Conservation (phyloP, 2,329 filamentous ascomycete species). For the Fusarium sp. region DNA sequence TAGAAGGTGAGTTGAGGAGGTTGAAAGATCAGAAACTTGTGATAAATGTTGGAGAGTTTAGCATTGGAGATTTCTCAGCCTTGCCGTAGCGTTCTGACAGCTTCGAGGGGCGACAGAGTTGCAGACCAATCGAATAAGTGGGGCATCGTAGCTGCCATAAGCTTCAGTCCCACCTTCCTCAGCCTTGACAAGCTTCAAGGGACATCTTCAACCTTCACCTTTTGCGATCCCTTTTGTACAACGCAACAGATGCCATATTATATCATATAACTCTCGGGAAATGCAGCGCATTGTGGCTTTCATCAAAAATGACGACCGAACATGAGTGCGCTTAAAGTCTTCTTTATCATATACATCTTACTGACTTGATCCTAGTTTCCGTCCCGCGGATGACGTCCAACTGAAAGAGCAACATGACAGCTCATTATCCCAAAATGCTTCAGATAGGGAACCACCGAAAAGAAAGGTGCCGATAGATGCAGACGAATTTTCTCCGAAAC, state of each 20-base stretch:
- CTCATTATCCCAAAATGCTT: background rate
- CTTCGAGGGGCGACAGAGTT: slow-evolving; percentile 33
- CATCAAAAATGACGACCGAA: slow-evolving; percentile 34
- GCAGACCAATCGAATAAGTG: slow-evolving; percentile 40
- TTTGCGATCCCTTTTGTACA: background rate
- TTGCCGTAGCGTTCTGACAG: slow-evolving; percentile 50
- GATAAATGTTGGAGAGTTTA: slow-evolving; percentile 33
- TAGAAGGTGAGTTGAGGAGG: slow-evolving; percentile 10
- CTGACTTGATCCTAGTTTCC: slow-evolving; percentile 38
- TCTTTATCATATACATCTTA: slow-evolving; percentile 3
- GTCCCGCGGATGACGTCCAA: slow-evolving; percentile 23
- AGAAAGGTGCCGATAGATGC: slow-evolving; percentile 45
- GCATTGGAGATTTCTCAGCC: slow-evolving; percentile 57
- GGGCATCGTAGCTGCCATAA: slow-evolving; percentile 30
- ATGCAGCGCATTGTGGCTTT: background rate
- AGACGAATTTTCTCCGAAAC: slow-evolving; percentile 42
- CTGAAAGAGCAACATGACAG: slow-evolving; percentile 10
- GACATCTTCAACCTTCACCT: slow-evolving; percentile 9
- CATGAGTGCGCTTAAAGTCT: slow-evolving; percentile 34
- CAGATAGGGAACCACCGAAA: slow-evolving; percentile 41
- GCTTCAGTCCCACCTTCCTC: slow-evolving; percentile 42
- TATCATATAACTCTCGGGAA: background rate
- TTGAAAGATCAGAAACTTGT: slow-evolving; percentile 5
- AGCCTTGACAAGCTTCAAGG: slow-evolving; percentile 43
- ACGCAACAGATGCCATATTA: background rate